Percentiles rank a stretch among this genome's conserved stretches.
Evolutionary conservation across 2,329 filamentous ascomycete species (phyloP).

Genomic region (Clonostachys sp.): DNA sequence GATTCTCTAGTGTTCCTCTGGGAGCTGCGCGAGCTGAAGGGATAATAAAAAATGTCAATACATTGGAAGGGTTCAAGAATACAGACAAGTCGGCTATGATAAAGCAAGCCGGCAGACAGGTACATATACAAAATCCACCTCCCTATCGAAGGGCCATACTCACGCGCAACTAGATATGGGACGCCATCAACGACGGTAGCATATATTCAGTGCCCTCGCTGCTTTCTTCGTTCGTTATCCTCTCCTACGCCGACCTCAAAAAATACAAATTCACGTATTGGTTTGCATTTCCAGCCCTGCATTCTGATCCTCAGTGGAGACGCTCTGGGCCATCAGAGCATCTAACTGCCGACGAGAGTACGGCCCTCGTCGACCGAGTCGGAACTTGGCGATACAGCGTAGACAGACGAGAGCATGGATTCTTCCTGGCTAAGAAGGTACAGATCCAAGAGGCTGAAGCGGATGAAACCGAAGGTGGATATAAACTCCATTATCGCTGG

Average conservation of each 20-base stretch:
- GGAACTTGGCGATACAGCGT: slow-evolving; percentile 83
- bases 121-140: slow-evolving; percentile 27
- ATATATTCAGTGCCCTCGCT: slow-evolving; percentile 94
- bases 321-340: slow-evolving; percentile 47
- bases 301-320: slow-evolving; percentile 83
- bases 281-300: slow-evolving; percentile 92
- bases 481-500: slow-evolving; percentile 67
- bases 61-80: slow-evolving; percentile 86
- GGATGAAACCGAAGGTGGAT: slow-evolving; percentile 39
- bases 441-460: slow-evolving; percentile 33
- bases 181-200: slow-evolving; percentile 92
- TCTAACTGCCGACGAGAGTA: slow-evolving; percentile 67
- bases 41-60: slow-evolving; percentile 94
- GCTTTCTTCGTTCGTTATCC: slow-evolving; percentile 80
- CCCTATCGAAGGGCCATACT: background rate
- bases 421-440: slow-evolving; percentile 87
- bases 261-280: slow-evolving; percentile 98
- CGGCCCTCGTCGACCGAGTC: slow-evolving; percentile 73
- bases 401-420: slow-evolving; percentile 83
- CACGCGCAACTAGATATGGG: slow-evolving; percentile 70
- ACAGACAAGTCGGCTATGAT: slow-evolving; percentile 76
- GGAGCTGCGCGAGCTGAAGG: slow-evolving; percentile 82
- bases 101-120: slow-evolving; percentile 72
- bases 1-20: slow-evolving; percentile 52
- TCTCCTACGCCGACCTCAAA: slow-evolving; percentile 94